Conservation (phyloP, 768 basidiomycete species). For the Mrakia gelida region DNA sequence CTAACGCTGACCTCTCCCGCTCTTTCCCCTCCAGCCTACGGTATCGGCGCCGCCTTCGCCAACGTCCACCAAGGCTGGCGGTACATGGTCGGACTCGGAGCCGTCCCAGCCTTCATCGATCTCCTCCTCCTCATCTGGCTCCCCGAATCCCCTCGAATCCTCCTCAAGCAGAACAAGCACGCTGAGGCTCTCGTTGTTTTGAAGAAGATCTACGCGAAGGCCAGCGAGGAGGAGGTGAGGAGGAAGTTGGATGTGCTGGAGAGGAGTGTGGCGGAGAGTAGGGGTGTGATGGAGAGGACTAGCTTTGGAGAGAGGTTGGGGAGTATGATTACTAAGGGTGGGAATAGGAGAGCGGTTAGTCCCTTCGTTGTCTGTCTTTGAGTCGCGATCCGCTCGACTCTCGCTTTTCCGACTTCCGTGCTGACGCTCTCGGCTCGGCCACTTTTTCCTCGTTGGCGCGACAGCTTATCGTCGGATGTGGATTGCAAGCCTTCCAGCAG, state of each 20-base stretch:
- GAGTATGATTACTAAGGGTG: conserved; percentile 56
- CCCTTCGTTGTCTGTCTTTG: no score
- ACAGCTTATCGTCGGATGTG: conserved; percentile 58
- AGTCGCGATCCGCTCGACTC: no score
- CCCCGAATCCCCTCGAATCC: conserved; percentile 72
- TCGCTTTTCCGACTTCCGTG: no score
- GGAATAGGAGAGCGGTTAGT: conserved; percentile 58
- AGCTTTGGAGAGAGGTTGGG: conserved; percentile 57
- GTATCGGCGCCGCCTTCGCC: conserved; percentile 44
- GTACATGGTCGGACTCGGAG: conserved; percentile 60
- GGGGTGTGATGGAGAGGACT: conserved; percentile 57
- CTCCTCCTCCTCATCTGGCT: conserved; percentile 59
- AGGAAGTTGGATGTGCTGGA: conserved; percentile 63
- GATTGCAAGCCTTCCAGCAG: conserved; percentile 78
- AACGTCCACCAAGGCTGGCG: conserved; percentile 65
- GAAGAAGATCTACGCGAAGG: conserved; percentile 63
- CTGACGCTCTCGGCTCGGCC: no score
- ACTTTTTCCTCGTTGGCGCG: no score
- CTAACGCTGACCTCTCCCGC: no score
- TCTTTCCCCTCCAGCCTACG: no score
- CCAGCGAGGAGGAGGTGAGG: conserved; percentile 61
- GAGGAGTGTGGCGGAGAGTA: conserved; percentile 58
- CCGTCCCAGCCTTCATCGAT: conserved; percentile 64
- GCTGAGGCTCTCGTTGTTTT: conserved; percentile 56
- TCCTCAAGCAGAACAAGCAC: conserved; percentile 56